phyloP scores from a whole-genome alignment of 2,329 filamentous ascomycete species.

The Phialophora verrucosa region DNA sequence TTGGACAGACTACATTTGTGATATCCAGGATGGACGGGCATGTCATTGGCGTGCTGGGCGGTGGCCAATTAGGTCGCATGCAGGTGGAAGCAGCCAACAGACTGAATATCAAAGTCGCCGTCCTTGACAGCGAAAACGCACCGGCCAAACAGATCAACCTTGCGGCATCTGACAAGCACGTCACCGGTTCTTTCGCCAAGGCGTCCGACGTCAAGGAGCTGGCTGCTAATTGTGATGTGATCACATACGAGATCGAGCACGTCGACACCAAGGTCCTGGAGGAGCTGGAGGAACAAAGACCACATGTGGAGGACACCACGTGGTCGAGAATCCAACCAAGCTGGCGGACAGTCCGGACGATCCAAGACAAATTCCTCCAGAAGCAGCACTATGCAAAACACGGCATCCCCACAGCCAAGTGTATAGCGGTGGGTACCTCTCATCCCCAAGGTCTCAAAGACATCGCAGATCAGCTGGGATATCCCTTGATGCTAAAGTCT shows the following conservation, averaged over 20 bases:
- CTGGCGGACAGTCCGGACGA: constrained; percentile 78
- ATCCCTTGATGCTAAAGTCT: constrained; percentile 86
- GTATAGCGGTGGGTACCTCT: constrained; percentile 63
- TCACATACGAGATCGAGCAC: constrained; percentile 93
- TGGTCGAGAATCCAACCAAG: constrained; percentile 67
- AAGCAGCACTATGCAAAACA: constrained; percentile 73
- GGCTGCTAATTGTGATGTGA: constrained; percentile 72
- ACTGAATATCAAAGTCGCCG: constrained; percentile 77
- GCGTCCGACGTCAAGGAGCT: constrained; percentile 75
- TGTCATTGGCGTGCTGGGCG: constrained; percentile 59
- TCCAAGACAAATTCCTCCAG: constrained; percentile 86
- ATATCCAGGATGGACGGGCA: constrained; percentile 29
- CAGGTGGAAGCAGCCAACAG: constrained; percentile 83
- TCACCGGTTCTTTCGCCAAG: constrained; percentile 83
- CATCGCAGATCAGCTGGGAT: constrained; percentile 67
- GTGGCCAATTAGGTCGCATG: constrained; percentile 89
- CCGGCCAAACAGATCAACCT: constrained; percentile 78
- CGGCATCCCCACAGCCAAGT: constrained; percentile 70
- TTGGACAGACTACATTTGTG: not conserved
- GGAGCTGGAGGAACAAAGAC: constrained; percentile 64
- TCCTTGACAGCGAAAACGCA: constrained; percentile 76
- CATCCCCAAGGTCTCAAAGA: constrained; percentile 53
- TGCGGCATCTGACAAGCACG: constrained; percentile 58
- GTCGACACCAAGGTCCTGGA: constrained; percentile 81
- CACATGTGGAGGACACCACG: constrained; percentile 34